Base-by-base conservation (phyloP, 306 rosid genomes). In the Parietaria judaica region DNA sequence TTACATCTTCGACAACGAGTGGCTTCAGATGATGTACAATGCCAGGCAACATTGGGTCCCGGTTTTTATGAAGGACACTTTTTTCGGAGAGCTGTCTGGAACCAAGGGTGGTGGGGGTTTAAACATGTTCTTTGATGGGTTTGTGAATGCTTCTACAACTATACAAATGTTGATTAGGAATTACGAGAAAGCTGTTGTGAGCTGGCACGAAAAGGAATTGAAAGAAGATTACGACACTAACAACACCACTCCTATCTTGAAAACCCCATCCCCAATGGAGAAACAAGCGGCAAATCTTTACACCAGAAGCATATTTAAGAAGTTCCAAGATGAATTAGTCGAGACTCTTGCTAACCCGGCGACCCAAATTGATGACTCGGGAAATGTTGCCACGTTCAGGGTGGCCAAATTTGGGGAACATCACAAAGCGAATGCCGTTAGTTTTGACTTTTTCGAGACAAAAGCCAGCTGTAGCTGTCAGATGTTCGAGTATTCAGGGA, bases 191-290 rank as follows among this genome's bases (percentile, higher is more conserved):
- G 95, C 96, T 56, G 67, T 87, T 39, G 77, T 82, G 49, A 71
- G 68, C 70, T 84, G 95, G 87, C 83, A 83, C 69, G 97, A 87
- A 72, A 83, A 72, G 70, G 95, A 86, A 70, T 60, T 84, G 63
- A 90, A 90, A 76, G 95, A 89, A 60, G 95, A 90, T 74, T 79
- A 66, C 38, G 95, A 90, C 60, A 82, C 94, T 36, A 79, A 63
- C 58, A 79, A 72, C 68, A 79, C 74, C 45, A 72, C 69, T 61
- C 94, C 88, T 4, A 74, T 76, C 64, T 74, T 90, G 47, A 90
- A 81, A 80, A 86, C 94, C 46, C 95, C 95, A 52, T 86, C 95
- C 54, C 95, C 95, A 39, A 90, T 86, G 94, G 97, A 90, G 72
- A 87, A 87, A 61, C 96, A 90, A 80, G 96, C 95, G 60, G 96